Base-by-base conservation (phyloP, 2,329 filamentous ascomycete genomes). In the Colletotrichum orchidophilum region DNA sequence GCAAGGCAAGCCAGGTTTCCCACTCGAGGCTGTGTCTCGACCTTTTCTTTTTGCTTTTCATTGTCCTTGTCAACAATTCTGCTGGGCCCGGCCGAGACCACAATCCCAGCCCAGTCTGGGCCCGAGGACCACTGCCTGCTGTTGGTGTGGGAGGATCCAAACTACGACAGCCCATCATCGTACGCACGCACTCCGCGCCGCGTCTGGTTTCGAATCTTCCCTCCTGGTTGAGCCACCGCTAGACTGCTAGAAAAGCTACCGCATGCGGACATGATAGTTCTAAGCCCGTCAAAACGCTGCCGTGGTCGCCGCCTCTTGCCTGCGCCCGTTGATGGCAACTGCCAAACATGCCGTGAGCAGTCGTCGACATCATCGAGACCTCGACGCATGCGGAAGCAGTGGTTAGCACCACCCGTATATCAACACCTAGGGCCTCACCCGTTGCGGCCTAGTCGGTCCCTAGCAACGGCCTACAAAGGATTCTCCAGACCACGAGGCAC, bases 361-460 rank as follows among this genome's bases (percentile, higher is more conserved):
- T 31, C 35, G 26, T 26, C 35, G 26, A 46, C 26, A 33, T 63
- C 50, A 55, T 29, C 35, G 26, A 46, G 13, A 31, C 33, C 18
- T 64, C 8, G 50, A 64, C 24, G 61, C 50, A 64, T 64, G 50
- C 61, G 33, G 61, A 57, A 26, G 50, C 50, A 27, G 49, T 18
- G n/a, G 61, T 24, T 42, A 39, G 26, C 61, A 42, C 39, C 1
- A 9, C 3, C 8, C 33, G n/a, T 15, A 21, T 53, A 11, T 27
- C 60, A 39, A 33, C 39, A 27, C 15, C n/a, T 18, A n/a, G n/a
- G 21, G 13, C 31, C 5, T 26, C 12, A 15, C 24, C 31, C 21
- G 4, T 8, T 15, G 26, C 42, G 18, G 18, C 11, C 12, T 64
- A 55, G 33, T 33, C 24, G 9, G 12, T 7, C 31, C 5, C 21